Evolutionary conservation across 768 basidiomycete genomes (phyloP).

Genomic region (Mycena pura): DNA sequence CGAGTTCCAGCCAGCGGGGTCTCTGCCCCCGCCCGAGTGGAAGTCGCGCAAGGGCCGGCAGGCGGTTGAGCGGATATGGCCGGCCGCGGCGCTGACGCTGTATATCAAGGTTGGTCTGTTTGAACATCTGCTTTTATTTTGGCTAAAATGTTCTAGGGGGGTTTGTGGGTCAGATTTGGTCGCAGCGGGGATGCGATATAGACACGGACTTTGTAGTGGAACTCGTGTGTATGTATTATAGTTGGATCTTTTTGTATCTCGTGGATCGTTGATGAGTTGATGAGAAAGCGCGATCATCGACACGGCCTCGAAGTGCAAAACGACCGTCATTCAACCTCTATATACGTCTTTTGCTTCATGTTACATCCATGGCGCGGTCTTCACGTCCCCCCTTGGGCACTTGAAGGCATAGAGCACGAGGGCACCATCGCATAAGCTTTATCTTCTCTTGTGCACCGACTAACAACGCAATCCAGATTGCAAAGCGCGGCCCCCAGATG

Average conservation of each 20-base stretch:
- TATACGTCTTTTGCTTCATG: too few species aligned
- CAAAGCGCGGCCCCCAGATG: conserved; percentile 26
- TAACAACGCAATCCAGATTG: too few species aligned
- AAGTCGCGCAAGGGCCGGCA: conserved; percentile 54
- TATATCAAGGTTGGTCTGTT: conserved; percentile 64
- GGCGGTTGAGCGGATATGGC: conserved; percentile 64
- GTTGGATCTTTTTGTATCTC: too few species aligned
- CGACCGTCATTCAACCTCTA: too few species aligned
- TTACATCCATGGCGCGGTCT: too few species aligned
- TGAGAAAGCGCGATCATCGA: too few species aligned
- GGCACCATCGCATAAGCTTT: too few species aligned
- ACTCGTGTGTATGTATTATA: background rate
- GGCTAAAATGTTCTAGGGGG: conserved; percentile 46
- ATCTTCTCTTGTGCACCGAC: too few species aligned
- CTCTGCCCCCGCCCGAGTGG: conserved; percentile 70
- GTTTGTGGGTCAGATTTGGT: conserved; percentile 62
- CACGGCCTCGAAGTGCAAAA: too few species aligned
- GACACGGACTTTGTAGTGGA: background rate
- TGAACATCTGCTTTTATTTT: conserved; percentile 9
- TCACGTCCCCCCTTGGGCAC: too few species aligned
- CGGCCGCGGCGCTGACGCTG: conserved; percentile 67
- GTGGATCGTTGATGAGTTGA: too few species aligned
- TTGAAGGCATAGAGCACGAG: too few species aligned
- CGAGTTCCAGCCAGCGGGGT: conserved; percentile 67
- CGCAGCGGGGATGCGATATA: conserved; percentile 22